A percentile compares a stretch with the other conserved stretches of the same genome.
phyloP scores from a whole-genome alignment of 495 filamentous ascomycete species.

The Pseudevernia furfuracea region DNA sequence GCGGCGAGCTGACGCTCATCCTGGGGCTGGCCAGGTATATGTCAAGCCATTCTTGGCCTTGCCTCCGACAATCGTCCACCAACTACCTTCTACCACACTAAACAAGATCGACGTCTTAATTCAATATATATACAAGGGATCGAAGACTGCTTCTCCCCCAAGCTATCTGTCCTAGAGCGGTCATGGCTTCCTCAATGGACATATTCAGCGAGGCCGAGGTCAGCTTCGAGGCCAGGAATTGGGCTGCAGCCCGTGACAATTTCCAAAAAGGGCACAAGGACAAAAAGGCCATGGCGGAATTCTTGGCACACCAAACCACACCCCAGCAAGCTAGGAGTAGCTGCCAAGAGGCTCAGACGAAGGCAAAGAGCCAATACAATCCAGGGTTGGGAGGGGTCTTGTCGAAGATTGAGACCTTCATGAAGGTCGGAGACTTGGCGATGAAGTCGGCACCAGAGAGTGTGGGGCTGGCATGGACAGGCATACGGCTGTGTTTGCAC shows the following conservation, averaged over 20 bases:
- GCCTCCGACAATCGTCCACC: background rate
- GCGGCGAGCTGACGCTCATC: background rate
- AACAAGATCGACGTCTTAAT: background rate
- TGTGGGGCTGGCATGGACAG: background rate
- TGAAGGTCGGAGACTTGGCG: background rate
- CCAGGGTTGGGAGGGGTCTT: background rate
- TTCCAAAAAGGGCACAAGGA: conserved; percentile 7
- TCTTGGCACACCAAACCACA: conserved; percentile 3
- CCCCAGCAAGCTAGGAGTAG: background rate
- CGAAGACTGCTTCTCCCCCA: background rate
- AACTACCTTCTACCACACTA: background rate
- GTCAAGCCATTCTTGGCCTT: background rate
- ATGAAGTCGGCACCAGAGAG: background rate
- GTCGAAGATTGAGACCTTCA: background rate
- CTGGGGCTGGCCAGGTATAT: background rate
- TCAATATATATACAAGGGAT: background rate
- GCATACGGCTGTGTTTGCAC: conserved; percentile 7
- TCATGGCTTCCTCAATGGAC: conserved; percentile 5
- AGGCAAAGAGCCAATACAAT: background rate
- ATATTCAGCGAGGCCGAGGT: conserved; percentile 4
- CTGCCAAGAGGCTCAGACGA: conserved; percentile 1
- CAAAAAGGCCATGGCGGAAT: conserved; percentile 1
- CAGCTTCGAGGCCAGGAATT: conserved; percentile 5
- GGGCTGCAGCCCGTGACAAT: conserved; percentile 2
- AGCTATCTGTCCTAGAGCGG: background rate